These are phyloP conservation scores for Serpula lacrymans DNA, from an alignment of 768 basidiomycete species.

Conservation along the genomic window DNA sequence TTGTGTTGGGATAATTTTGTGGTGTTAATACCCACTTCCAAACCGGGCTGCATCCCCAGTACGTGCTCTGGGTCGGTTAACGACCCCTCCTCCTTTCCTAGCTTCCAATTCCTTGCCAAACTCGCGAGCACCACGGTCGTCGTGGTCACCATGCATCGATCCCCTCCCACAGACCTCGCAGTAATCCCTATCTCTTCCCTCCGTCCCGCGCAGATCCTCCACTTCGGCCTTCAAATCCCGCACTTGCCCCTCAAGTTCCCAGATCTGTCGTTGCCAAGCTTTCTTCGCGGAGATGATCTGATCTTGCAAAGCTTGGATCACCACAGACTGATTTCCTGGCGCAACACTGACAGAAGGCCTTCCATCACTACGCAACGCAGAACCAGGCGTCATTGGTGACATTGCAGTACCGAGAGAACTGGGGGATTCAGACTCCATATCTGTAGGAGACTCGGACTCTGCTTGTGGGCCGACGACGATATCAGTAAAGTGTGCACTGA, in stretches of 20 bases:
- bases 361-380: constrained; percentile 31
- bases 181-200: constrained; percentile 34
- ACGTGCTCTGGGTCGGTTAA: constrained; percentile 63
- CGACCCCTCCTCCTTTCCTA: constrained; percentile 34
- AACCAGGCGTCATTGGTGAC: constrained; percentile 48
- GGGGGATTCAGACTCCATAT: constrained; percentile 46
- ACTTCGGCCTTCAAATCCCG: constrained; percentile 69
- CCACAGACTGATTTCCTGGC: constrained; percentile 40
- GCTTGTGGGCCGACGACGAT: constrained; percentile 29
- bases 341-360: constrained; percentile 18
- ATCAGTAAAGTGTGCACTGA: constrained; percentile 64
- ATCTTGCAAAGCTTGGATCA: constrained; percentile 56
- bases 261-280: constrained; percentile 69
- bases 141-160: constrained; percentile 6
- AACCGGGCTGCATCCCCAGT: constrained; percentile 67
- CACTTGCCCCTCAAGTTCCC: constrained; percentile 74
- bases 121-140: constrained; percentile 8
- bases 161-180: constrained; percentile 67
- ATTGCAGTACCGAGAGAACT: constrained; percentile 40
- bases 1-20: constrained; percentile 1
- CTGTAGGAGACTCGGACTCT: constrained; percentile 30
- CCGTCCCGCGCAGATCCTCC: constrained; percentile 46
- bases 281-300: constrained; percentile 55
- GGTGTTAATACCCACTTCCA: constrained; percentile 37
- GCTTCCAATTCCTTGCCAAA: constrained; percentile 15